Conservation (phyloP, 1,284 basidiomycete species). For the Leccinum solheimii region DNA sequence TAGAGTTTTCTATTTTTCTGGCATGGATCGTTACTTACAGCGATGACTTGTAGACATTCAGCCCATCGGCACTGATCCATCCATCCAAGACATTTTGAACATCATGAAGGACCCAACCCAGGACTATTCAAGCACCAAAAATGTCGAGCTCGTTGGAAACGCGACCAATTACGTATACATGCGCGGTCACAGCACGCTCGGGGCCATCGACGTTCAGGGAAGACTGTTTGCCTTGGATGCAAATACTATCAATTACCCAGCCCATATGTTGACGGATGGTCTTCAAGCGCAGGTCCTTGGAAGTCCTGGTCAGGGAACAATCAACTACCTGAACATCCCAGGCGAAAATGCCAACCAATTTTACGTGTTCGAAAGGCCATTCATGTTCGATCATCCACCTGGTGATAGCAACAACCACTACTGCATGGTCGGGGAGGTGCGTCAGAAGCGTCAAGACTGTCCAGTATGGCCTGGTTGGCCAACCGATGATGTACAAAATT, state of each 20-base stretch:
- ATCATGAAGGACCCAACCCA: constrained; percentile 1
- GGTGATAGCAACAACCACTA: not conserved
- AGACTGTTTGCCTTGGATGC: not conserved
- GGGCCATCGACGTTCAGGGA: constrained; percentile 13
- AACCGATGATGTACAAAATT: constrained; percentile 2
- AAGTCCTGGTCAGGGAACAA: not conserved
- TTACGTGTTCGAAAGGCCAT: constrained; percentile 10
- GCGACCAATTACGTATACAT: constrained; percentile 13
- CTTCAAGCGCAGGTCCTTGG: not conserved
- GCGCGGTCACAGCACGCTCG: constrained; percentile 15
- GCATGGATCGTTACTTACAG: not conserved
- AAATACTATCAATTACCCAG: not conserved
- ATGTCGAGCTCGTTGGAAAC: constrained; percentile 5
- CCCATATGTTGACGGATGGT: not conserved
- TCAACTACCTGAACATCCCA: constrained; percentile 9
- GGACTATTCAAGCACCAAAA: constrained; percentile 2
- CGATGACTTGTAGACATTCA: constrained; percentile 9
- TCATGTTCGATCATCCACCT: not conserved
- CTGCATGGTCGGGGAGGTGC: constrained; percentile 13
- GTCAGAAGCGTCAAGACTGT: constrained; percentile 2
- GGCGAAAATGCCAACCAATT: not conserved
- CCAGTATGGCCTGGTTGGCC: constrained; percentile 15
- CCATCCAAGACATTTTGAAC: not conserved
- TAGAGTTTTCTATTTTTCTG: not conserved
- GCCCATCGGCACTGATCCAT: constrained; percentile 2